A percentile compares a stretch with the other conserved stretches of the same genome.
These are phyloP conservation scores for Stachybotrys chartarum DNA, from an alignment of 2,329 filamentous ascomycete species.

Conservation along the genomic window DNA sequence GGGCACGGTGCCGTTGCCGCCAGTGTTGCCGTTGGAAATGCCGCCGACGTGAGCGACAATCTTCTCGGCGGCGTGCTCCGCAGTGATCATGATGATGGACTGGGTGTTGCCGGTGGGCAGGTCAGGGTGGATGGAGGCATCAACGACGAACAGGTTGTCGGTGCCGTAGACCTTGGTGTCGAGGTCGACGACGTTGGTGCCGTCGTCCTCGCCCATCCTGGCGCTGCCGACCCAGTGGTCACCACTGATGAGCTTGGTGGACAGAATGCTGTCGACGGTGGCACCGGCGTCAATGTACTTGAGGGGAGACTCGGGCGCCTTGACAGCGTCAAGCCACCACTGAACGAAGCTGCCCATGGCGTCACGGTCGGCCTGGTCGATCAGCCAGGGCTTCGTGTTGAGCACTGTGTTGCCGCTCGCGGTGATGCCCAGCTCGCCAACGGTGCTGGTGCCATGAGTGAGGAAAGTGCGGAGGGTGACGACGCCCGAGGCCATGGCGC, in stretches of 20 bases:
- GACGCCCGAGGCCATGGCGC: slow-evolving; percentile 13
- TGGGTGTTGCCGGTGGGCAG: slow-evolving; percentile 18
- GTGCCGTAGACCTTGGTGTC: slow-evolving; percentile 53
- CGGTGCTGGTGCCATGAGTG: slow-evolving; percentile 14
- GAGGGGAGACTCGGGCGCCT: slow-evolving; percentile 12
- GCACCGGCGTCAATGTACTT: slow-evolving; percentile 13
- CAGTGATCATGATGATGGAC: slow-evolving; percentile 18
- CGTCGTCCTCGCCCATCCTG: slow-evolving; percentile 41
- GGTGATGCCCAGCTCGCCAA: slow-evolving; percentile 15
- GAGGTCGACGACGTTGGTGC: slow-evolving; percentile 46
- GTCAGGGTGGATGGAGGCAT: slow-evolving; percentile 54
- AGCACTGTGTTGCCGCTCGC: slow-evolving; percentile 15
- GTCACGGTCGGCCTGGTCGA: slow-evolving; percentile 14
- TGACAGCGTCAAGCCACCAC: slow-evolving; percentile 14
- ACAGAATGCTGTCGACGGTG: slow-evolving; percentile 10
- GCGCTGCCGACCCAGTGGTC: slow-evolving; percentile 19
- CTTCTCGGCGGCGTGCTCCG: slow-evolving; percentile 17
- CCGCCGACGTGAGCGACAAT: slow-evolving; percentile 9
- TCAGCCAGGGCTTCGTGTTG: slow-evolving; percentile 18
- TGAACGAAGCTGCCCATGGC: slow-evolving; percentile 16
- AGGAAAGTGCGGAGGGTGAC: slow-evolving; percentile 15
- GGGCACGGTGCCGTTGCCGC: not conserved
- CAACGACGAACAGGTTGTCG: slow-evolving; percentile 54
- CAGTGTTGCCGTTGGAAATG: slow-evolving; percentile 9
- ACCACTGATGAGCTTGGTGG: slow-evolving; percentile 16